Conservation (phyloP, 2,329 filamentous ascomycete genomes). For the Amauroascus niger region DNA sequence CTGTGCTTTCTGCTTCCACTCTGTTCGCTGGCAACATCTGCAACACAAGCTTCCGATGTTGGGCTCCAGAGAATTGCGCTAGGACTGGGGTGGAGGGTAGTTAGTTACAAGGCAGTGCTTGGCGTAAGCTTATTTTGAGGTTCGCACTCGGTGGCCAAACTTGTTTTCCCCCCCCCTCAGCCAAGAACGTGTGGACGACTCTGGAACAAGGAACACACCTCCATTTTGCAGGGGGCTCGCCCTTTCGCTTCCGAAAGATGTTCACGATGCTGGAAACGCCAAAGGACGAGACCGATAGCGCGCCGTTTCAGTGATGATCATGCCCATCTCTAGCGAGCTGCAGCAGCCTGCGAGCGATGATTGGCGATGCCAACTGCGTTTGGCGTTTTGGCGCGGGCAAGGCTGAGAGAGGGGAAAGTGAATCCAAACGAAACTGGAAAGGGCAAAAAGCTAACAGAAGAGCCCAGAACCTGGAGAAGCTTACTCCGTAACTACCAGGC, state of each 20-base stretch:
- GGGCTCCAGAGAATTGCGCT: no score
- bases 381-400: conserved; percentile 1
- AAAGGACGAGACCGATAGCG: neutral
- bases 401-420: neutral
- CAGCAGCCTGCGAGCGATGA: neutral
- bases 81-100: no score
- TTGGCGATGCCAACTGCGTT: neutral
- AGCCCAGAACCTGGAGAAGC: neutral
- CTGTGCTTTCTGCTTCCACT: no score
- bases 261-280: neutral
- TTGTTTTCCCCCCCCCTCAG: no score
- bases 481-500: no score
- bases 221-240: neutral
- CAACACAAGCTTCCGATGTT: no score
- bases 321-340: neutral
- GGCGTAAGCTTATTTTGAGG: conserved; percentile 2
- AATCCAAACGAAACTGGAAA: neutral
- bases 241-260: neutral
- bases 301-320: neutral
- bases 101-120: neutral
- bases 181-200: no score
- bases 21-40: no score
- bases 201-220: neutral
- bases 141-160: neutral
- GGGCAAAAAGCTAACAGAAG: neutral